phyloP scores from a whole-genome alignment of 208 protist genomes.

The Leishmania gerbilli region DNA sequence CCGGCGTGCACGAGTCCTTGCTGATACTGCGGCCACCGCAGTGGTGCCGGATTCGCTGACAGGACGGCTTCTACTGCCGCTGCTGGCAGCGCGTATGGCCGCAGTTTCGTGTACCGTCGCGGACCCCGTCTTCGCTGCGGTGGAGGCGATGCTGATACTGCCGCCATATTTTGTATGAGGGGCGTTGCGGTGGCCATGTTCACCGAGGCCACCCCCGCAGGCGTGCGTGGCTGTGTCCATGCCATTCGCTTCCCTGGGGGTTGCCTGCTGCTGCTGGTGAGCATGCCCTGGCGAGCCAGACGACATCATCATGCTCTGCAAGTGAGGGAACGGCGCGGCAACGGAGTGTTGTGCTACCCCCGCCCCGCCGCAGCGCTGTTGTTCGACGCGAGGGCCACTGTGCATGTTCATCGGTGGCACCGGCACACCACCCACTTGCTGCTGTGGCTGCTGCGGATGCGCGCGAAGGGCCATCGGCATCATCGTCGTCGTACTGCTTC shows the following conservation, averaged over 20 bases:
- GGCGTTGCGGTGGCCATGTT: neutral
- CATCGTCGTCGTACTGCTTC: neutral
- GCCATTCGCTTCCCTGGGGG: neutral
- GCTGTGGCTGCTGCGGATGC: constrained; percentile 6
- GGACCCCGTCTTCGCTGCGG: neutral
- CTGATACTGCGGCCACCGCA: neutral
- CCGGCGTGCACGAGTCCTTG: neutral
- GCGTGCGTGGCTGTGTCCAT: neutral
- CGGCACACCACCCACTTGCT: neutral
- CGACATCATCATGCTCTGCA: constrained; percentile 7
- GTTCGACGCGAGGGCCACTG: neutral
- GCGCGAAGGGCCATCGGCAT: neutral
- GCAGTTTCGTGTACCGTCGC: neutral
- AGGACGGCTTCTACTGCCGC: neutral
- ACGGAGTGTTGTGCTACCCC: neutral
- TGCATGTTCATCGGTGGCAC: neutral
- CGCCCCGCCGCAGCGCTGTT: neutral
- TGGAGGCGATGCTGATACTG: neutral
- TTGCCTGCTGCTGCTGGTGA: constrained; percentile 7
- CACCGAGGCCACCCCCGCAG: neutral
- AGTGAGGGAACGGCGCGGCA: constrained; percentile 2
- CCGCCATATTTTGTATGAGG: neutral
- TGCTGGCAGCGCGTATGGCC: neutral
- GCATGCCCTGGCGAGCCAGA: neutral
- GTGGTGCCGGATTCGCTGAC: neutral